Percentiles rank a stretch among this genome's conserved stretches.
phyloP scores from a whole-genome alignment of 495 filamentous ascomycete species.

The Glonium stellatum region DNA sequence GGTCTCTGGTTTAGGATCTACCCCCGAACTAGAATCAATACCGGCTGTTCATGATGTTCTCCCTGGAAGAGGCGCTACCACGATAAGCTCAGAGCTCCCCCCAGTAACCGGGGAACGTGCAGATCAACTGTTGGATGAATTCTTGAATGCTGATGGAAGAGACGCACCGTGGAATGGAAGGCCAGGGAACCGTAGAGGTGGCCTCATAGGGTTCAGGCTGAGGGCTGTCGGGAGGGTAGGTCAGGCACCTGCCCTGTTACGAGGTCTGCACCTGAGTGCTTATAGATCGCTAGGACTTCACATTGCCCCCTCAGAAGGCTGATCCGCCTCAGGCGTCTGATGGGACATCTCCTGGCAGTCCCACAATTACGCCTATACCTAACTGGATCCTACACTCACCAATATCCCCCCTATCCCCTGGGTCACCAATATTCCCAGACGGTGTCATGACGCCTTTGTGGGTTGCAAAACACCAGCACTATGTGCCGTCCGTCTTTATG shows the following conservation, averaged over 20 bases:
- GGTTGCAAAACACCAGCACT: slow-evolving; percentile 76
- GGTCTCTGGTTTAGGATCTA: slow-evolving; percentile 61
- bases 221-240: slow-evolving; percentile 72
- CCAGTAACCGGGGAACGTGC: slow-evolving; percentile 58
- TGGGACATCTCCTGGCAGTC: slow-evolving; percentile 39
- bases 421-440: slow-evolving; percentile 76
- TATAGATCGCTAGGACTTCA: slow-evolving; percentile 46
- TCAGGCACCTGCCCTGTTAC: slow-evolving; percentile 28
- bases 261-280: slow-evolving; percentile 5
- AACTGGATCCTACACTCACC: slow-evolving; percentile 68
- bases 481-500: slow-evolving; percentile 71
- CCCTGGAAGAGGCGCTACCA: slow-evolving; percentile 46
- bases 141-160: slow-evolving; percentile 60
- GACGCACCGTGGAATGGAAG: slow-evolving; percentile 51
- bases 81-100: slow-evolving; percentile 61
- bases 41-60: slow-evolving; percentile 35
- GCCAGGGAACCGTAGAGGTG: slow-evolving; percentile 35
- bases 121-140: slow-evolving; percentile 57
- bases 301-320: slow-evolving; percentile 57
- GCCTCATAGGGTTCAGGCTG: slow-evolving; percentile 50
- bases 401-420: slow-evolving; percentile 76
- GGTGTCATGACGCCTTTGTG: slow-evolving; percentile 74
- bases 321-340: slow-evolving; percentile 44
- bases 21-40: slow-evolving; percentile 15
- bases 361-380: slow-evolving; percentile 39